Conservation (phyloP, 257 asterid species). For the Linderniella brevidens region DNA sequence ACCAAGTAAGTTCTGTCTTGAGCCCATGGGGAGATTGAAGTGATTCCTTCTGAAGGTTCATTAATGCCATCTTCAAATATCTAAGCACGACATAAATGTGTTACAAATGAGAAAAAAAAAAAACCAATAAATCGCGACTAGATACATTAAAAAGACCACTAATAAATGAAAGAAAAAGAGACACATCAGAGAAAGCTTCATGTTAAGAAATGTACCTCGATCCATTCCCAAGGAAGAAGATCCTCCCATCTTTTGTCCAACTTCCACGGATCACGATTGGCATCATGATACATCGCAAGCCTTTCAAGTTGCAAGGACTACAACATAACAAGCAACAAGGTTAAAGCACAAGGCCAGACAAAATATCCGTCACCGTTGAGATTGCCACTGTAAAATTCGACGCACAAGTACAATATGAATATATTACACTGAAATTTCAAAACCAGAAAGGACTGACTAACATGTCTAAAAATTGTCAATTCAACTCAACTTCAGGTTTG, state of each 20-base stretch:
- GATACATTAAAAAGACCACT: slow-evolving; percentile 9
- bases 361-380: slow-evolving; percentile 12
- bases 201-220: slow-evolving; percentile 46
- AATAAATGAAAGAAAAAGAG: not conserved
- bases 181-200: slow-evolving; percentile 13
- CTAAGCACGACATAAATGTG: slow-evolving; percentile 16
- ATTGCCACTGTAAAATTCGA: slow-evolving; percentile 9
- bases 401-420: not conserved
- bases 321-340: slow-evolving; percentile 1
- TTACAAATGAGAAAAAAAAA: slow-evolving; percentile 5
- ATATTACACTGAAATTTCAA: no score
- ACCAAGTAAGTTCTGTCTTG: slow-evolving; percentile 58
- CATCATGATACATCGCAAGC: slow-evolving; percentile 94
- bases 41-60: slow-evolving; percentile 38
- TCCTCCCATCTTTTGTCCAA: slow-evolving; percentile 92
- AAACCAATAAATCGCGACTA: slow-evolving; percentile 8
- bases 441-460: no score
- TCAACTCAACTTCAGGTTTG: no score
- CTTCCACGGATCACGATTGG: slow-evolving; percentile 76
- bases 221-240: slow-evolving; percentile 85
- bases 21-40: slow-evolving; percentile 46
- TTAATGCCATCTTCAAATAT: slow-evolving; percentile 87
- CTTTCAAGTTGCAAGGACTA: slow-evolving; percentile 95
- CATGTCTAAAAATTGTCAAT: no score
- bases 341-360: slow-evolving; percentile 11